Evolutionary conservation across 352 stramenopile genomes (phyloP), one percentile per base, ranked within the genome.

Genomic region (Plasmopara muralis): DNA sequence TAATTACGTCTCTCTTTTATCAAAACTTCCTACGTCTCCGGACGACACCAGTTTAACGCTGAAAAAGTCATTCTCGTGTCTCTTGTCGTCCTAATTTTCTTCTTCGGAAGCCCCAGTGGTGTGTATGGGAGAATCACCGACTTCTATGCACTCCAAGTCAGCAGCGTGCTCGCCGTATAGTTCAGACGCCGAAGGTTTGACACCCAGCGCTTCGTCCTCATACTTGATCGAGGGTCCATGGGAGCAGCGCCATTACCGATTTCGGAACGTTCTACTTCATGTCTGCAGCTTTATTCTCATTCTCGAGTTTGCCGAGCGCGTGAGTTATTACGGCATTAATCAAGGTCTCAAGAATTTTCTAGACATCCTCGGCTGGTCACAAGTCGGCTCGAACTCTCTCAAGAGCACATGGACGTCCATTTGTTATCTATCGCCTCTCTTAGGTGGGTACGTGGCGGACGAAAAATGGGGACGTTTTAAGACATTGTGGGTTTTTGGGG

Each of bases 361-460:
- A 72, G 76, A 76, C 44, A 72, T 74, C 7, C 55, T 94, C 10
- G 64, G 65, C 7, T 93, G 82, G 82, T 78, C 66, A 2, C 78
- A 89, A 43, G 82, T 89, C 5, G 83, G 78, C 30, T 87, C 84
- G 40, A 93, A 90, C 52, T 86, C 82, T 18, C 77, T 94, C 67
- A 94, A 94, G 69, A 90, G 76, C 38, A 94, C 82, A 45, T 93
- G 82, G 84, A 93, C 82, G 15, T 89, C 78, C 43, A 89, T 92
- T 29, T 92, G 83, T 44, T 94, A 94, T 57, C 50, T 94, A 43
- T 90, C 79, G 14, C 83, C 83, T 15, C 58, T 94, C 13, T 55
- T 92, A 0, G 83, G 83, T 33, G 83, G 77, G n/a, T 94, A 91
- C 68, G 67, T 94, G 7, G 81, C 83, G 12, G 83, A 94, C 53